Percentiles rank a stretch among this genome's conserved stretches.
These are phyloP conservation scores for Colletotrichum spinosum DNA, from an alignment of 2,329 filamentous ascomycete genomes.

Conservation along the genomic window DNA sequence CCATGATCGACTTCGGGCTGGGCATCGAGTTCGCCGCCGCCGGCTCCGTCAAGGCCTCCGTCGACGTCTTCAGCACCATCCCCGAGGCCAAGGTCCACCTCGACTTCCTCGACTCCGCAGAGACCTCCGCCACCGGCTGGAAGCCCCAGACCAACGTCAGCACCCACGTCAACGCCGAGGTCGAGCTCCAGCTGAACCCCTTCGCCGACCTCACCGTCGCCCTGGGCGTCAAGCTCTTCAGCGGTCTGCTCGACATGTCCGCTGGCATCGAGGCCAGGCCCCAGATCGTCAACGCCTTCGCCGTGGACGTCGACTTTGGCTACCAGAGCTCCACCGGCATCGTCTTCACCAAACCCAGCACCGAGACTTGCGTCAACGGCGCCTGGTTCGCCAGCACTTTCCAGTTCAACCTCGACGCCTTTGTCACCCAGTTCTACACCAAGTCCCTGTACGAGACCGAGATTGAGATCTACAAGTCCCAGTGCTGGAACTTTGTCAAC, in stretches of 20 bases:
- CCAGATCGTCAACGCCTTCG: constrained; percentile 52
- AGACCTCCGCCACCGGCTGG: constrained; percentile 49
- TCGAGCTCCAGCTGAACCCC: constrained; percentile 47
- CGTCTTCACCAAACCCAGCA: constrained; percentile 19
- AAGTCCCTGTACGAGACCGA: constrained; percentile 34
- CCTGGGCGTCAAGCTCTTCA: constrained; percentile 49
- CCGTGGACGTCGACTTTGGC: constrained; percentile 42
- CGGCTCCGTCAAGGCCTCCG: constrained; percentile 47
- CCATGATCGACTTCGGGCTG: constrained; percentile 50
- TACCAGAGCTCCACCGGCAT: constrained; percentile 30
- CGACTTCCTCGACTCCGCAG: constrained; percentile 48
- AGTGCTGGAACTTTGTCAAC: constrained; percentile 35
- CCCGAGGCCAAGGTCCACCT: constrained; percentile 52
- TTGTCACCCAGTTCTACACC: constrained; percentile 32
- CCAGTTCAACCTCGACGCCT: constrained; percentile 31
- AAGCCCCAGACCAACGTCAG: constrained; percentile 48
- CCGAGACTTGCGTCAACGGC: constrained; percentile 32
- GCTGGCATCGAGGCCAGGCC: constrained; percentile 51
- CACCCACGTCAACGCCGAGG: constrained; percentile 47
- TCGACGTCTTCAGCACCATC: constrained; percentile 46
- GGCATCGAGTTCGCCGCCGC: constrained; percentile 50
- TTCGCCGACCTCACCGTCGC: constrained; percentile 52
- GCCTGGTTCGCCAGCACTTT: constrained; percentile 39
- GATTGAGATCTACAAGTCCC: constrained; percentile 34
- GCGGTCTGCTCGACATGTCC: constrained; percentile 50